Conservation (phyloP, 164 flowering plant species). For the Vitis rupestris region DNA sequence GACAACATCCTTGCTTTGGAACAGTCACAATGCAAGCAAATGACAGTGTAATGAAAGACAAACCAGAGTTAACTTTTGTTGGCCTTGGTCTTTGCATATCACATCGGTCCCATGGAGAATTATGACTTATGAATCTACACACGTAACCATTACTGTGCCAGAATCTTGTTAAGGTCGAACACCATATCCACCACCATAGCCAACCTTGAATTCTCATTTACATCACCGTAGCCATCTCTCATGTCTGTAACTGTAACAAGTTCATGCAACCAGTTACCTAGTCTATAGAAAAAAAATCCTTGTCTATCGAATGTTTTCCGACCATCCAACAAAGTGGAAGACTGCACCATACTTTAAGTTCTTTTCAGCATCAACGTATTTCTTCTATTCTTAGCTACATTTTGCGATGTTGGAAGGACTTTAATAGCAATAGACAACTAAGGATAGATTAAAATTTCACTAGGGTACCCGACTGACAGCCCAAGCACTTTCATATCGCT, state of each 20-base stretch:
- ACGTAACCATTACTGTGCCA: too few relatives aligned
- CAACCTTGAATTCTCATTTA: too few relatives aligned
- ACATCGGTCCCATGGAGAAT: too few relatives aligned
- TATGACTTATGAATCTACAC: too few relatives aligned
- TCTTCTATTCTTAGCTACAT: conserved; percentile 46
- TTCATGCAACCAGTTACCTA: background rate
- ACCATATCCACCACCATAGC: too few relatives aligned
- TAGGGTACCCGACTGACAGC: conserved; percentile 33
- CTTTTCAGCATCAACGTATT: conserved; percentile 60
- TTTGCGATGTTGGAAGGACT: conserved; percentile 57
- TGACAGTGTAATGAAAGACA: conserved; percentile 36
- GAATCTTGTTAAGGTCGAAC: too few relatives aligned
- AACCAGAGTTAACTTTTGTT: too few relatives aligned
- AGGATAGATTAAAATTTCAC: conserved; percentile 58
- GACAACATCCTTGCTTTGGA: conserved; percentile 86
- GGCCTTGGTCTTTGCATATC: too few relatives aligned
- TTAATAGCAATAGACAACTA: conserved; percentile 63
- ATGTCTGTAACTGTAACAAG: background rate
- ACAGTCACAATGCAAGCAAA: conserved; percentile 65
- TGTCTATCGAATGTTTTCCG: conserved; percentile 31
- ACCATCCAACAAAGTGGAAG: conserved; percentile 58
- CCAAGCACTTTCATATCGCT: conserved; percentile 60
- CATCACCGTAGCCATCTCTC: background rate
- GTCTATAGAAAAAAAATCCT: background rate
- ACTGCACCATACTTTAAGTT: conserved; percentile 62